A percentile compares a stretch with the other conserved stretches of the same genome.
Evolutionary conservation across 2,329 filamentous ascomycete genomes (phyloP).

Genomic region (Botryotinia calthae): DNA sequence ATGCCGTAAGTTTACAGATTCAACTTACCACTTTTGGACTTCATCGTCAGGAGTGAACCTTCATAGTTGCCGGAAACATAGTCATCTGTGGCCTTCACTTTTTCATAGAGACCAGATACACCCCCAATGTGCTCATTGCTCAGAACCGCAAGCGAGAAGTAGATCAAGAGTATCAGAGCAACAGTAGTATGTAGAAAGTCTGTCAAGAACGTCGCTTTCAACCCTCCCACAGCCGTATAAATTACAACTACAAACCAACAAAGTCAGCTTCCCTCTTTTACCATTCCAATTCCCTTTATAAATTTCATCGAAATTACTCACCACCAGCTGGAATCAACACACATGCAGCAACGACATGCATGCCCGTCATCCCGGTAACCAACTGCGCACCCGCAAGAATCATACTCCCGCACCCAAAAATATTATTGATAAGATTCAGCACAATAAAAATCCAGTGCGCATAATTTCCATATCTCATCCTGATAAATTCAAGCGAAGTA

Average conservation of each 20-base stretch:
- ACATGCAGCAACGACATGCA: slow-evolving; percentile 30
- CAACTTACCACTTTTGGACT: slow-evolving; percentile 40
- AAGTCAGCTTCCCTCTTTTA: not conserved
- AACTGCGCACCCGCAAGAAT: slow-evolving; percentile 47
- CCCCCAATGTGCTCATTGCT: slow-evolving; percentile 45
- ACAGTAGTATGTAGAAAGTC: slow-evolving; percentile 45
- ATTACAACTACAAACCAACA: slow-evolving; percentile 31
- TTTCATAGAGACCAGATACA: slow-evolving; percentile 46
- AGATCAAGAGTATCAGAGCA: slow-evolving; percentile 48
- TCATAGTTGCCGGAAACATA: slow-evolving; percentile 47
- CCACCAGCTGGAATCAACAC: slow-evolving; percentile 28
- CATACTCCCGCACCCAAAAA: slow-evolving; percentile 47
- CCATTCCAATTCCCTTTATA: not conserved
- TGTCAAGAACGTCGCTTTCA: slow-evolving; percentile 29
- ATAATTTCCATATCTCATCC: slow-evolving; percentile 46
- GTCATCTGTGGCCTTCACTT: slow-evolving; percentile 44
- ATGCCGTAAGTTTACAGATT: not conserved
- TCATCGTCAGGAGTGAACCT: slow-evolving; percentile 49
- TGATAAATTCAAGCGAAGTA: slow-evolving; percentile 50
- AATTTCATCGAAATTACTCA: slow-evolving; percentile 16
- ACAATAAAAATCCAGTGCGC: slow-evolving; percentile 44
- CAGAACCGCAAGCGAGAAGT: slow-evolving; percentile 47
- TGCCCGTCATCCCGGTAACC: slow-evolving; percentile 25
- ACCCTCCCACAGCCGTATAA: slow-evolving; percentile 27
- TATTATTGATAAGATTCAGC: slow-evolving; percentile 44